Conservation (phyloP, 768 basidiomycete species). For the Pleurotus platypus region DNA sequence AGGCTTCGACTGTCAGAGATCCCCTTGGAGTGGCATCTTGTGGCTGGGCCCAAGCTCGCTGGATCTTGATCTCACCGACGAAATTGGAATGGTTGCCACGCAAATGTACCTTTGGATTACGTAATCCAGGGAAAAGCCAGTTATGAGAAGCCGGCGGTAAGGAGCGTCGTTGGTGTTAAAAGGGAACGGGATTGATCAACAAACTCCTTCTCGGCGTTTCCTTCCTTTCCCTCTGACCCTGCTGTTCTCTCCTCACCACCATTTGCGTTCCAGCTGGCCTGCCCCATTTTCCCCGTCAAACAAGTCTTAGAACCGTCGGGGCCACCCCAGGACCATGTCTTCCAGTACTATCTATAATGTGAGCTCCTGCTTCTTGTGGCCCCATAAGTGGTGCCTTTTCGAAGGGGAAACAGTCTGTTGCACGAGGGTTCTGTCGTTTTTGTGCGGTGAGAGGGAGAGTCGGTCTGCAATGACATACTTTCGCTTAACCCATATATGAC, state of each 20-base stretch:
- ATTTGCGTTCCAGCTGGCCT: slow-evolving; percentile 9
- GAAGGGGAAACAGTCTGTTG: no score
- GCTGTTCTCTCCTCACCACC: slow-evolving; percentile 7
- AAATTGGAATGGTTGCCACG: background rate
- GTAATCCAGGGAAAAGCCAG: slow-evolving; percentile 5
- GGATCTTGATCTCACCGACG: background rate
- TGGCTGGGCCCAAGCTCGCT: background rate
- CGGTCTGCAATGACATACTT: slow-evolving; percentile 7
- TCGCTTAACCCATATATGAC: background rate
- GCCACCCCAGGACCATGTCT: slow-evolving; percentile 16
- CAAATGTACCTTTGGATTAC: slow-evolving; percentile 7
- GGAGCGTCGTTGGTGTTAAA: slow-evolving; percentile 13
- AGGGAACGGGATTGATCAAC: slow-evolving; percentile 17
- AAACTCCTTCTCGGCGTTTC: slow-evolving; percentile 13
- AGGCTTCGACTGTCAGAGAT: background rate
- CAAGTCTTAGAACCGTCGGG: background rate
- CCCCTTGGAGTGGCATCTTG: background rate
- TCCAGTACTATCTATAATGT: slow-evolving; percentile 25
- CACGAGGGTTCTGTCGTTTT: no score
- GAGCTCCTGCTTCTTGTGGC: slow-evolving; percentile 9
- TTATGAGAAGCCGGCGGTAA: slow-evolving; percentile 11
- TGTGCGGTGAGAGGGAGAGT: background rate
- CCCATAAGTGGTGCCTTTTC: background rate
- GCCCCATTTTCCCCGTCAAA: background rate
- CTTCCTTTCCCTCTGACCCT: slow-evolving; percentile 14